Conservation (phyloP, 352 stramenopile genomes). For the Globisporangium emineosum region DNA sequence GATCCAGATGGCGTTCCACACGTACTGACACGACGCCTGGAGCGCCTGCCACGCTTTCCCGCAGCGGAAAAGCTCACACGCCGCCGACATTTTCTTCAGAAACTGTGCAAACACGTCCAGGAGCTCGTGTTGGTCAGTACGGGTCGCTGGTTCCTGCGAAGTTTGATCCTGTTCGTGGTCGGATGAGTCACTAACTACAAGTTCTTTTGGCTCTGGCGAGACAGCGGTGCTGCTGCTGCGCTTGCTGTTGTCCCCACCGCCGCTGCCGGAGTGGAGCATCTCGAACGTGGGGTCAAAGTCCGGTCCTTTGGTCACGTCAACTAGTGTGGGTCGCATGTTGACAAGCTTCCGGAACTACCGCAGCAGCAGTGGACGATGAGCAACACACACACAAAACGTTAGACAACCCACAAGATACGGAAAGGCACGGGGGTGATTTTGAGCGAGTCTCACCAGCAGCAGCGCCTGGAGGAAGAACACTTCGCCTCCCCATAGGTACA, state of each 20-base stretch:
- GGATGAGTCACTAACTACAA: background rate
- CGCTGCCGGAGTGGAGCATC: conserved; percentile 20
- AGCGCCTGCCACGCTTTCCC: conserved; percentile 54
- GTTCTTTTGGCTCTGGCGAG: background rate
- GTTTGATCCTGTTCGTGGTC: conserved; percentile 2
- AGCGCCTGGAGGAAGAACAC: conserved; percentile 55
- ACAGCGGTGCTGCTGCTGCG: background rate
- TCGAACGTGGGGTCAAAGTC: conserved; percentile 39
- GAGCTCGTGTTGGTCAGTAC: background rate
- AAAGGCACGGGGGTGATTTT: background rate
- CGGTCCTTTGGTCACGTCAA: conserved; percentile 30
- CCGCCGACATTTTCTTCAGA: conserved; percentile 35
- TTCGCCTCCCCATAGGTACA: conserved; percentile 65
- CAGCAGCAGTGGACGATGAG: background rate
- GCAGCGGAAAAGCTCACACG: conserved; percentile 43
- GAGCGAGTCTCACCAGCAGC: conserved; percentile 31
- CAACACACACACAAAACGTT: background rate
- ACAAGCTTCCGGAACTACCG: conserved; percentile 35
- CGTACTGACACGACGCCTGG: conserved; percentile 45
- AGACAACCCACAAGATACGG: background rate
- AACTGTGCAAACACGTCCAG: conserved; percentile 28
- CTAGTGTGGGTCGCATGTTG: conserved; percentile 13
- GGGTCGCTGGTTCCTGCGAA: no score
- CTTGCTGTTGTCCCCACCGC: background rate
- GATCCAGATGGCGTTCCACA: conserved; percentile 55